These are phyloP conservation scores for Panus rudis DNA, from an alignment of 768 basidiomycete species.

Conservation along the genomic window DNA sequence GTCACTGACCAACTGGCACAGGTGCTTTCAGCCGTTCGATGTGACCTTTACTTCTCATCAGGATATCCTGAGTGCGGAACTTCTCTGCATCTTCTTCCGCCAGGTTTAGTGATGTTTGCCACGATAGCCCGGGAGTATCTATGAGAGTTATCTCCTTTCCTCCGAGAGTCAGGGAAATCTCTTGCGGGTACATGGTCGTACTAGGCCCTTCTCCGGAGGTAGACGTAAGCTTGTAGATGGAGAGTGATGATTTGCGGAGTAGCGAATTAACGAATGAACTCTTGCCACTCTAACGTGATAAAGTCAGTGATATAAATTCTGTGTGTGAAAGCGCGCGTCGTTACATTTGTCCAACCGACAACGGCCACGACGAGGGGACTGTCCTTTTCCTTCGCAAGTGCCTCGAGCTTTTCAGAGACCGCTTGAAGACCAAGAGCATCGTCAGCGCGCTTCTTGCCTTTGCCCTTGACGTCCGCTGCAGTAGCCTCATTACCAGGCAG, in stretches of 20 bases:
- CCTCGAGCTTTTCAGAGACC: slow-evolving; percentile 41
- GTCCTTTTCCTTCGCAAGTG: slow-evolving; percentile 41
- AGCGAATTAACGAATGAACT: slow-evolving; percentile 82
- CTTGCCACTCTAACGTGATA: slow-evolving; percentile 70
- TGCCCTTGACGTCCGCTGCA: slow-evolving; percentile 34
- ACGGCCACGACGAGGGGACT: slow-evolving; percentile 63
- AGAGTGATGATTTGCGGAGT: slow-evolving; percentile 39
- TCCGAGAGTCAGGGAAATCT: slow-evolving; percentile 43
- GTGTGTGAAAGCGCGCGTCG: slow-evolving; percentile 19
- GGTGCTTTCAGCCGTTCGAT: slow-evolving; percentile 85
- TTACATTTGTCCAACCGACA: slow-evolving; percentile 80
- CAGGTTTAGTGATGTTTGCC: slow-evolving; percentile 34
- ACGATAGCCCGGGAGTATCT: slow-evolving; percentile 84
- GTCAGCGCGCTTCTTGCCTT: slow-evolving; percentile 36
- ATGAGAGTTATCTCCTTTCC: slow-evolving; percentile 56
- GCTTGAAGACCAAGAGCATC: slow-evolving; percentile 60
- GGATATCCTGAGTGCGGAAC: slow-evolving; percentile 56
- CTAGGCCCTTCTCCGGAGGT: slow-evolving; percentile 53
- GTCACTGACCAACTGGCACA: slow-evolving; percentile 52
- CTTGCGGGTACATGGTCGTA: slow-evolving; percentile 65
- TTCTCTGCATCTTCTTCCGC: slow-evolving; percentile 31
- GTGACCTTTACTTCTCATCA: slow-evolving; percentile 73
- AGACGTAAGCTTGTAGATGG: slow-evolving; percentile 47
- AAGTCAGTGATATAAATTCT: not conserved
- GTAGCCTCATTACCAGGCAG: slow-evolving; percentile 34